Percentiles rank a stretch among this genome's conserved stretches.
These are phyloP conservation scores for Russula sp. DNA, from an alignment of 768 basidiomycete genomes.

Conservation along the genomic window DNA sequence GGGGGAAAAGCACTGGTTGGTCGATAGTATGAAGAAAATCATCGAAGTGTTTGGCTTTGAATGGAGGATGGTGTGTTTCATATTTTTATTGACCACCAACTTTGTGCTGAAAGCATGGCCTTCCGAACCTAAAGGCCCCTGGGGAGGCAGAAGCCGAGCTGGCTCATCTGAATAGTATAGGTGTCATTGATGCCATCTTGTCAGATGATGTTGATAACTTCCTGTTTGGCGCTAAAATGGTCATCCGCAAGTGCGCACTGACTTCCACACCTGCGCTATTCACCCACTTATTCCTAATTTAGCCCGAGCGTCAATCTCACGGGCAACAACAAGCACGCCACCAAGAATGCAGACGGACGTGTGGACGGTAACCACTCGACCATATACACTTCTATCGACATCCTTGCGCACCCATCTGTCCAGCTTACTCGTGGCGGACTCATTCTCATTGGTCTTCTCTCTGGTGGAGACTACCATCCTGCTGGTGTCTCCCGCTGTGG, in stretches of 20 bases:
- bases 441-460: slow-evolving; percentile 76
- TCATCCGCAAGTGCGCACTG: slow-evolving; percentile 70
- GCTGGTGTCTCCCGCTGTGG: slow-evolving; percentile 67
- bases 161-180: slow-evolving; percentile 75
- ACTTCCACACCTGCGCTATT: background rate
- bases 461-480: slow-evolving; percentile 87
- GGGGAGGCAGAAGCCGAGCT: slow-evolving; percentile 95
- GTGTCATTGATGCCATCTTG: slow-evolving; percentile 80
- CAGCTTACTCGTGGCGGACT: slow-evolving; percentile 58
- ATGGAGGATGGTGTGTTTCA: slow-evolving; percentile 54
- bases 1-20: slow-evolving; percentile 55
- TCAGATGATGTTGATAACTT: slow-evolving; percentile 94
- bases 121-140: slow-evolving; percentile 57
- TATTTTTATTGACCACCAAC: background rate
- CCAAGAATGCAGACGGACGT: slow-evolving; percentile 58
- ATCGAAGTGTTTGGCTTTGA: slow-evolving; percentile 78
- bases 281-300: background rate
- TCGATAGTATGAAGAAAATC: slow-evolving; percentile 70
- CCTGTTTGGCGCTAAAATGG: slow-evolving; percentile 76
- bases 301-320: slow-evolving; percentile 69
- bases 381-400: slow-evolving; percentile 35
- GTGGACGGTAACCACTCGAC: slow-evolving; percentile 66
- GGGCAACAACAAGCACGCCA: slow-evolving; percentile 60
- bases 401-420: slow-evolving; percentile 43
- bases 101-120: slow-evolving; percentile 23